A percentile compares a stretch with the other conserved stretches of the same genome.
These are phyloP conservation scores for Borealophlyctis nickersoniae DNA, from an alignment of 192 early-diverging fungal species.

Conservation along the genomic window DNA sequence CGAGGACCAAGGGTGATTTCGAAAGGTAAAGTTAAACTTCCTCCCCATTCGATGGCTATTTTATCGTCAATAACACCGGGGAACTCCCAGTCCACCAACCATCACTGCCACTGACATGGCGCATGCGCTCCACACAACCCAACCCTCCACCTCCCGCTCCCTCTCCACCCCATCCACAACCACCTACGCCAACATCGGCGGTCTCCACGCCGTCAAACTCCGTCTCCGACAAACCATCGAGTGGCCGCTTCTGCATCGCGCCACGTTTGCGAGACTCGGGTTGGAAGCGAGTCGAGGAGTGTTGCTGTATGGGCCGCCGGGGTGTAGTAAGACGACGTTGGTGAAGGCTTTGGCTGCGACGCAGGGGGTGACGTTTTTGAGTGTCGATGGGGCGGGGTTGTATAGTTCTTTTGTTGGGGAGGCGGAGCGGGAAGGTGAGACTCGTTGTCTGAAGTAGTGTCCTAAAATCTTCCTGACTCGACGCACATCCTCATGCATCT, in stretches of 20 bases:
- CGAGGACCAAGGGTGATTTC: neutral
- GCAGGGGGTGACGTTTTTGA: neutral
- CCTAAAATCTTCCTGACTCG: too few species aligned
- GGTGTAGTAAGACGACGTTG: slow-evolving; percentile 96
- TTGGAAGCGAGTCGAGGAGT: slow-evolving; percentile 81
- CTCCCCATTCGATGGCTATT: too few species aligned
- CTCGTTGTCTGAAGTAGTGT: too few species aligned
- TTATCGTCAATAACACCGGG: too few species aligned
- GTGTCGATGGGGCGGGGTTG: slow-evolving; percentile 70
- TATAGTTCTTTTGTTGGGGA: slow-evolving; percentile 84
- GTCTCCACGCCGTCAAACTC: slow-evolving; percentile 77
- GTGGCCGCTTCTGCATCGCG: slow-evolving; percentile 77
- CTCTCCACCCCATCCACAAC: slow-evolving; percentile 67
- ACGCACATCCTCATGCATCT: too few species aligned
- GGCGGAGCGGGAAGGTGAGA: slow-evolving; percentile 68
- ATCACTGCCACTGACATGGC: too few species aligned
- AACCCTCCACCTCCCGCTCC: slow-evolving; percentile 73
- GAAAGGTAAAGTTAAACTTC: neutral
- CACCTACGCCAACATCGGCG: slow-evolving; percentile 86
- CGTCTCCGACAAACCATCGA: slow-evolving; percentile 79
- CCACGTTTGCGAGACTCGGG: slow-evolving; percentile 71
- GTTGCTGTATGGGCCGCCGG: slow-evolving; percentile 95
- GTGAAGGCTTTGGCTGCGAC: slow-evolving; percentile 48
- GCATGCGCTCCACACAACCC: slow-evolving; percentile 18
- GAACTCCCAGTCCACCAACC: too few species aligned